These are phyloP conservation scores for Pleurostoma richardsiae DNA, from an alignment of 2,329 filamentous ascomycete genomes.

Conservation along the genomic window DNA sequence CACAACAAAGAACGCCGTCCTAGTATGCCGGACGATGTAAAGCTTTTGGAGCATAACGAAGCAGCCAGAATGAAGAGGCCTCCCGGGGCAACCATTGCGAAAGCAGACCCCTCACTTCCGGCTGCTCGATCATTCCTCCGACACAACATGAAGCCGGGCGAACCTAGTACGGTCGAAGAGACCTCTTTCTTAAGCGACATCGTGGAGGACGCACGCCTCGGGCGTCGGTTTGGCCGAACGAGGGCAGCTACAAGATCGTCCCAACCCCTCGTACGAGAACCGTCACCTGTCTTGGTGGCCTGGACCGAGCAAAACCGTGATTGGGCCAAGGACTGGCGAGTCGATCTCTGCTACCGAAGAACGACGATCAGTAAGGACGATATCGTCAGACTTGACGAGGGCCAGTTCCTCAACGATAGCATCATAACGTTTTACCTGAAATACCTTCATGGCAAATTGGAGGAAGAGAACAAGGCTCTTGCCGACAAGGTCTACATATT, in stretches of 20 bases:
- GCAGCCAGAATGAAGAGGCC: too few relatives aligned
- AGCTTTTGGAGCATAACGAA: not conserved
- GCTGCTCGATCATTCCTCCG: too few relatives aligned
- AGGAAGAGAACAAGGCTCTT: conserved; percentile 47
- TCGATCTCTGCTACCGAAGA: conserved; percentile 59
- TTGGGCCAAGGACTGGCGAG: conserved; percentile 50
- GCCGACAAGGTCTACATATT: conserved; percentile 75
- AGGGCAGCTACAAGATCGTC: not conserved
- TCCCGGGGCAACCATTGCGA: not conserved
- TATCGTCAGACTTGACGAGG: conserved; percentile 73
- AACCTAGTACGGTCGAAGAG: too few relatives aligned
- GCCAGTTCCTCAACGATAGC: conserved; percentile 87
- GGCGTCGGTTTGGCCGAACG: too few relatives aligned
- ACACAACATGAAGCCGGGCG: too few relatives aligned
- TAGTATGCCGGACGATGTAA: not conserved
- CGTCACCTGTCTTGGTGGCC: conserved; percentile 15
- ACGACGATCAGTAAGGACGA: conserved; percentile 67
- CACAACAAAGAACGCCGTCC: not conserved
- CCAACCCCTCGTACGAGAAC: not conserved
- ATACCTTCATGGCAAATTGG: conserved; percentile 59
- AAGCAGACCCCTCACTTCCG: not conserved
- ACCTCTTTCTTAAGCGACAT: too few relatives aligned
- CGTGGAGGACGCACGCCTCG: too few relatives aligned
- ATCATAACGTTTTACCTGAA: conserved; percentile 84
- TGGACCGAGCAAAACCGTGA: conserved; percentile 47